These are phyloP conservation scores for Glebionis coronaria DNA, from an alignment of 129 eudicot species.

Conservation along the genomic window DNA sequence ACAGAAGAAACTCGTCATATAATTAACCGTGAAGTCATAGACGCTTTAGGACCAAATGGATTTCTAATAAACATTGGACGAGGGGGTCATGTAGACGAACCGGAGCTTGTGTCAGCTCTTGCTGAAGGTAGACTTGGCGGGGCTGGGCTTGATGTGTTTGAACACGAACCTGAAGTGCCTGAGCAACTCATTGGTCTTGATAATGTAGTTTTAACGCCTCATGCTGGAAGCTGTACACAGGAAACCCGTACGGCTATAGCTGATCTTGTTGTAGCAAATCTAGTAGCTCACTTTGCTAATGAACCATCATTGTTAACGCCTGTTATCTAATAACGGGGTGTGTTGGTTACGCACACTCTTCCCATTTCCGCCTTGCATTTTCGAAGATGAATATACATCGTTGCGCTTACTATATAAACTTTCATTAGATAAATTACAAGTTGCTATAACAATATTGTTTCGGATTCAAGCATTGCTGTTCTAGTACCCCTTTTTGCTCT, in stretches of 20 bases:
- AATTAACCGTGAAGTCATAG: conserved; percentile 62
- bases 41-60: conserved; percentile 78
- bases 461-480: background rate
- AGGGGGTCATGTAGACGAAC: conserved; percentile 80
- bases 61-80: conserved; percentile 80
- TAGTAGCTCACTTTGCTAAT: conserved; percentile 73
- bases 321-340: conserved; percentile 42
- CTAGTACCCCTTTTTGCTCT: background rate
- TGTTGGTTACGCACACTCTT: no score
- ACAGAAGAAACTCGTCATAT: conserved; percentile 60
- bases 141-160: conserved; percentile 93
- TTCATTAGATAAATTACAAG: conserved; percentile 12
- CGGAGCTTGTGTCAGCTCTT: conserved; percentile 72
- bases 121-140: conserved; percentile 79
- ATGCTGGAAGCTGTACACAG: conserved; percentile 66
- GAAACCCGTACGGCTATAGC: conserved; percentile 91
- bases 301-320: conserved; percentile 86
- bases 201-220: conserved; percentile 79
- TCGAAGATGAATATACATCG: no score
- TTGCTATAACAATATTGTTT: conserved; percentile 2
- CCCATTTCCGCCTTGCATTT: no score
- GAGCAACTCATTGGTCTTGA: conserved; percentile 61
- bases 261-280: conserved; percentile 80
- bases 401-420: background rate
- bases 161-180: conserved; percentile 84